These are phyloP conservation scores for Wallemia ichthyophaga DNA, from an alignment of 1,284 basidiomycete species.

Conservation along the genomic window DNA sequence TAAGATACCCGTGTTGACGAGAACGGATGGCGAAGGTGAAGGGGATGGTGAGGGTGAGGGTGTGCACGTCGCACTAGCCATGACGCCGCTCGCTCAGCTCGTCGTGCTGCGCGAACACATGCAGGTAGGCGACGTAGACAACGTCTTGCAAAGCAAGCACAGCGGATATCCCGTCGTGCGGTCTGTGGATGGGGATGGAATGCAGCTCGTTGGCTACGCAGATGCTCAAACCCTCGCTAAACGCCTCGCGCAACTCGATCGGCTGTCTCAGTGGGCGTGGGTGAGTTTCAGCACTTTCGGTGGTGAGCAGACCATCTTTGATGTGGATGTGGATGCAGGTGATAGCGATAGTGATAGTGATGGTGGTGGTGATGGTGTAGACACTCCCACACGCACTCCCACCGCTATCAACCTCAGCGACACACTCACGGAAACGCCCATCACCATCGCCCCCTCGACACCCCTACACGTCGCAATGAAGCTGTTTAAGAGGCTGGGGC, in stretches of 20 bases:
- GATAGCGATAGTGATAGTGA: too few species aligned
- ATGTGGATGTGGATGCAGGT: neutral
- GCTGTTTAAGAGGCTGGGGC: neutral
- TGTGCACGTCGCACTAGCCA: slow-evolving; percentile 14
- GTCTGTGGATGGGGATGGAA: neutral
- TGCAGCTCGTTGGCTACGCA: neutral
- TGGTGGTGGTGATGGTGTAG: too few species aligned
- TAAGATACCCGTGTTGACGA: slow-evolving; percentile 68
- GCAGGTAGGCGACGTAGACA: neutral
- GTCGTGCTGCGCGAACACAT: neutral
- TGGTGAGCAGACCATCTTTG: neutral
- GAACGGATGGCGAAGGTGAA: too few species aligned
- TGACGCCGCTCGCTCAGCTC: neutral
- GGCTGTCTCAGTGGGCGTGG: neutral
- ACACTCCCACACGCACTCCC: too few species aligned
- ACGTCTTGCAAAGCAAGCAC: neutral
- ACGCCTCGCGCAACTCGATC: neutral
- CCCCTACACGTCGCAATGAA: neutral
- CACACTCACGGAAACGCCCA: neutral
- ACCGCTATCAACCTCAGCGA: neutral
- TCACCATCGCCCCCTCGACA: neutral
- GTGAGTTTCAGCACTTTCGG: neutral
- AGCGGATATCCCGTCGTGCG: neutral
- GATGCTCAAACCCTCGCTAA: neutral
- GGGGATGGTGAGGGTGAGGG: too few species aligned